phyloP scores from a whole-genome alignment of 495 filamentous ascomycete species.

The Penicillium cosmopolitanum region DNA sequence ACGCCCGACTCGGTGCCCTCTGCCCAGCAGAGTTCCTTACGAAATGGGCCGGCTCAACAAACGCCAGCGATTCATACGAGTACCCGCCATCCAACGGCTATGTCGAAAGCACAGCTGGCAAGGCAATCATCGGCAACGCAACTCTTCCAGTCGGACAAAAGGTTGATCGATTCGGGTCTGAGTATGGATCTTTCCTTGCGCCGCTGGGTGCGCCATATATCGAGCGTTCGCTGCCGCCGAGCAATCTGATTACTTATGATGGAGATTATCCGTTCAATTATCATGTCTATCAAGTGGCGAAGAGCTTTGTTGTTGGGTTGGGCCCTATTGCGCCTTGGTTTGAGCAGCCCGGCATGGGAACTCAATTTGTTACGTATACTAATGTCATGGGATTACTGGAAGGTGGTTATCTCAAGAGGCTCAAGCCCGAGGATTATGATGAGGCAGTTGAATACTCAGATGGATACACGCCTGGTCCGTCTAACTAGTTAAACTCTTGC shows the following conservation, averaged over 20 bases:
- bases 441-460: conserved; percentile 22
- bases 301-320: conserved; percentile 43
- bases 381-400: conserved; percentile 30
- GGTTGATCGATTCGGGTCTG: conserved; percentile 59
- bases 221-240: conserved; percentile 56
- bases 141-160: conserved; percentile 48
- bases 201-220: conserved; percentile 55
- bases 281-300: conserved; percentile 54
- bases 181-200: conserved; percentile 48
- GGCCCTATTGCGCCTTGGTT: conserved; percentile 61
- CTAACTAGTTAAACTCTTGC: neutral
- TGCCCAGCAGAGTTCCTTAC: conserved; percentile 53
- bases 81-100: conserved; percentile 50
- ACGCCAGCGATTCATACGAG: conserved; percentile 28
- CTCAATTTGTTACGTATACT: conserved; percentile 43
- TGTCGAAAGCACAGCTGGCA: conserved; percentile 30
- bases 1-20: conserved; percentile 52
- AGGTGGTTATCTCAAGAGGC: conserved; percentile 27
- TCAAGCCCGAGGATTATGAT: conserved; percentile 24
- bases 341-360: conserved; percentile 59
- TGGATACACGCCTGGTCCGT: conserved; percentile 21
- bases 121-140: conserved; percentile 48
- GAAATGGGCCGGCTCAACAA: conserved; percentile 40
- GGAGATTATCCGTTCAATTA: conserved; percentile 56
- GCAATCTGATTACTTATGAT: conserved; percentile 46